These are phyloP conservation scores for Pascua guehoae DNA, from an alignment of 1,284 basidiomycete genomes.

Conservation along the genomic window DNA sequence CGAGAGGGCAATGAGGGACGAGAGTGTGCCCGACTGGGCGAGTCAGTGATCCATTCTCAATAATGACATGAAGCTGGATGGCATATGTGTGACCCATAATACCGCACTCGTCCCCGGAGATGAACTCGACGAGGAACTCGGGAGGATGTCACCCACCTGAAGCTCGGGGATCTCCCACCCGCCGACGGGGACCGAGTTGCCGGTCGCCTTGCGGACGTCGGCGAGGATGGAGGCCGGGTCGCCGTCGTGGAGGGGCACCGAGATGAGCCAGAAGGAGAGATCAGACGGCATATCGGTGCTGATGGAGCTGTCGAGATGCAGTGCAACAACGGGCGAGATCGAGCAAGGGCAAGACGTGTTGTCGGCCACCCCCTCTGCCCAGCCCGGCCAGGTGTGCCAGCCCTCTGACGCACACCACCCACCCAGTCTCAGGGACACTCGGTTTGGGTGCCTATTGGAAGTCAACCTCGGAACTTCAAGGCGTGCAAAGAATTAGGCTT, in stretches of 20 bases:
- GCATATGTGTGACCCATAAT: background rate
- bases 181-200: conserved; percentile 41
- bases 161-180: conserved; percentile 48
- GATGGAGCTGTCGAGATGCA: background rate
- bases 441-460: no score
- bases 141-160: conserved; percentile 36
- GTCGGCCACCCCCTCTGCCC: no score
- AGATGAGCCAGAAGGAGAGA: conserved; percentile 56
- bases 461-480: no score
- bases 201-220: conserved; percentile 47
- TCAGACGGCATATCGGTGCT: conserved; percentile 52
- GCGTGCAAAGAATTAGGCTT: no score
- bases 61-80: background rate
- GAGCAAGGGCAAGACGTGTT: no score
- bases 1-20: conserved; percentile 80
- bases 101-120: background rate
- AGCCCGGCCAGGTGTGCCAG: no score
- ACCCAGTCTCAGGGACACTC: no score
- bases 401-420: no score
- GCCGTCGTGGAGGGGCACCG: conserved; percentile 53
- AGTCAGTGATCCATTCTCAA: background rate
- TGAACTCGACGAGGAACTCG: background rate
- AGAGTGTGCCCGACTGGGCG: conserved; percentile 84
- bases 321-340: no score
- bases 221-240: conserved; percentile 52